These are phyloP conservation scores for Pseudogymnoascus verrucosus DNA, from an alignment of 2,329 filamentous ascomycete species.

Conservation along the genomic window DNA sequence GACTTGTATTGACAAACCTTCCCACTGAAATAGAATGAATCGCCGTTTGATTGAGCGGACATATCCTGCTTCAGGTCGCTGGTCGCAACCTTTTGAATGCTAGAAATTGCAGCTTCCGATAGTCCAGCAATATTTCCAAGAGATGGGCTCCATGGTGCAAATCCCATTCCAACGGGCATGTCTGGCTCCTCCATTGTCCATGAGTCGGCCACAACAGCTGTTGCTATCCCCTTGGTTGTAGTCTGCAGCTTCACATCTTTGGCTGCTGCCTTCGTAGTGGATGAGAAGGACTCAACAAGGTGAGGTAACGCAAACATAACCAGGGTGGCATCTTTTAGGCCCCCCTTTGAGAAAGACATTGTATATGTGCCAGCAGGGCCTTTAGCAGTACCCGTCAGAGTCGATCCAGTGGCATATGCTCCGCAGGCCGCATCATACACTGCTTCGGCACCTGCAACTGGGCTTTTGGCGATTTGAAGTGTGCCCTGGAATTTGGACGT, in stretches of 20 bases:
- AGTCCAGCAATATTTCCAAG: conserved; percentile 40
- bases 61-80: conserved; percentile 73
- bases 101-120: conserved; percentile 45
- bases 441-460: conserved; percentile 50
- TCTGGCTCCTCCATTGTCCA: conserved; percentile 72
- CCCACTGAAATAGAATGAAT: conserved; percentile 91
- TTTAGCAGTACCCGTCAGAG: conserved; percentile 53
- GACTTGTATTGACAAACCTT: conserved; percentile 46
- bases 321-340: conserved; percentile 50
- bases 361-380: conserved; percentile 61
- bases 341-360: conserved; percentile 65
- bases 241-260: conserved; percentile 59
- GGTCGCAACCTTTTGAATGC: conserved; percentile 55
- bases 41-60: conserved; percentile 59
- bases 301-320: conserved; percentile 87
- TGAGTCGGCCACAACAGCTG: conserved; percentile 59
- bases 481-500: conserved; percentile 63
- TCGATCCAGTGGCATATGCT: conserved; percentile 59
- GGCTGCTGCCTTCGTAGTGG: conserved; percentile 39
- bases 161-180: conserved; percentile 68
- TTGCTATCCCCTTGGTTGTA: conserved; percentile 76
- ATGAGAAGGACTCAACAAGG: conserved; percentile 69
- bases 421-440: conserved; percentile 71
- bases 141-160: conserved; percentile 66
- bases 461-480: conserved; percentile 77